These are phyloP conservation scores for Plasmopara halstedii DNA, from an alignment of 352 stramenopile genomes.

Conservation along the genomic window DNA sequence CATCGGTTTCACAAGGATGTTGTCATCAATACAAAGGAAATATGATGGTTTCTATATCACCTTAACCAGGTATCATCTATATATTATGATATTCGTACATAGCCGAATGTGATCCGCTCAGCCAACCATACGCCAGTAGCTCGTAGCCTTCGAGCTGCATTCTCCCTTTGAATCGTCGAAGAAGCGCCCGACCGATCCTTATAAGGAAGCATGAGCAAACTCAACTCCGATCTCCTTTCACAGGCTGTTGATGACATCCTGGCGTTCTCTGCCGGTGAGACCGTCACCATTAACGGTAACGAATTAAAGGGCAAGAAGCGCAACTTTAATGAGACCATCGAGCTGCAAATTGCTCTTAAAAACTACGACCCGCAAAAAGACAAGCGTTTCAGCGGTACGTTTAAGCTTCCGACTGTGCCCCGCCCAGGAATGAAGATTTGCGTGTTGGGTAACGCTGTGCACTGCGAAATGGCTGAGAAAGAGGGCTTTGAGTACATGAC, in stretches of 20 bases:
- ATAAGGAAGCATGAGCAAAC: slow-evolving; percentile 86
- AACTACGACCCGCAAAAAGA: slow-evolving; percentile 99
- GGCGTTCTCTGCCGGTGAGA: slow-evolving; percentile 92
- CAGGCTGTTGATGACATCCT: slow-evolving; percentile 96
- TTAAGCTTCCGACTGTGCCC: slow-evolving; percentile 96
- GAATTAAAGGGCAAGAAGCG: slow-evolving; percentile 99
- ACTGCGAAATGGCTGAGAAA: slow-evolving; percentile 98
- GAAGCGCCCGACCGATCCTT: slow-evolving; percentile 38
- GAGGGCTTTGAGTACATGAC: slow-evolving; percentile 97
- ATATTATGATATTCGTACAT: slow-evolving; percentile 3
- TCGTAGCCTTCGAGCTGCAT: too few relatives aligned
- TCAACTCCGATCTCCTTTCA: slow-evolving; percentile 95
- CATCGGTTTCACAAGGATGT: too few relatives aligned
- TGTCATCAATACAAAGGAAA: too few relatives aligned
- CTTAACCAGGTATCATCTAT: neutral
- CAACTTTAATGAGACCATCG: slow-evolving; percentile 99
- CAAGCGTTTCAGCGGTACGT: slow-evolving; percentile 99
- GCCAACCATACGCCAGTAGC: neutral
- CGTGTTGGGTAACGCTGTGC: slow-evolving; percentile 97
- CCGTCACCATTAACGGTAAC: slow-evolving; percentile 84
- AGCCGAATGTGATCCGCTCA: neutral
- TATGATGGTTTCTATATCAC: too few relatives aligned
- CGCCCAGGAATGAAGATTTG: slow-evolving; percentile 95
- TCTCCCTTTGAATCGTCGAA: slow-evolving; percentile 72
- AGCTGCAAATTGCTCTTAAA: slow-evolving; percentile 98